Percentiles rank a stretch among this genome's conserved stretches.
Evolutionary conservation across 192 early-diverging fungal species (phyloP).

Genomic region (Umbelopsis isabellina): DNA sequence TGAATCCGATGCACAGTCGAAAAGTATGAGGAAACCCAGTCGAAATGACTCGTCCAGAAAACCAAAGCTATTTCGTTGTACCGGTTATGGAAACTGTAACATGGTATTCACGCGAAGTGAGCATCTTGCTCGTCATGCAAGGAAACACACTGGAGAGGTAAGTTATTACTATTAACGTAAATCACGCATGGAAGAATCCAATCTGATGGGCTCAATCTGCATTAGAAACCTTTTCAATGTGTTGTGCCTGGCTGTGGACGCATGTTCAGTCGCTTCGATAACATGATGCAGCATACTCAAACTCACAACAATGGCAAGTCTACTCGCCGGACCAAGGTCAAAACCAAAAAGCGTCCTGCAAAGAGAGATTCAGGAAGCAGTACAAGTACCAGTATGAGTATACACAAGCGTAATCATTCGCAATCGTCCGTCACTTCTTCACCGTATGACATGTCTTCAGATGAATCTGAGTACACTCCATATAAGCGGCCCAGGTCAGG

Average conservation of each 20-base stretch:
- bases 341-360: neutral
- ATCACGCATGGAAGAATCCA: too few relatives aligned
- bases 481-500: neutral
- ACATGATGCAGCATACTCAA: slow-evolving; percentile 76
- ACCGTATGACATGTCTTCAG: slow-evolving; percentile 14
- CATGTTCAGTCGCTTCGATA: slow-evolving; percentile 73
- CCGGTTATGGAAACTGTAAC: slow-evolving; percentile 25
- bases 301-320: slow-evolving; percentile 53
- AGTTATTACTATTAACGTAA: too few relatives aligned
- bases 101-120: slow-evolving; percentile 36
- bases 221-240: slow-evolving; percentile 69
- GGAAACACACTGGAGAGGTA: slow-evolving; percentile 39
- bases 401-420: neutral
- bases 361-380: slow-evolving; percentile 1
- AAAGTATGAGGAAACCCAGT: neutral
- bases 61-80: slow-evolving; percentile 29
- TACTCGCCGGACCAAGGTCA: neutral
- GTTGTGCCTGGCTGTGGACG: slow-evolving; percentile 62
- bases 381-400: neutral
- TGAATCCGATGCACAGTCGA: neutral
- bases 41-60: slow-evolving; percentile 5
- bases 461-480: slow-evolving; percentile 8
- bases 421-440: neutral
- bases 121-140: slow-evolving; percentile 33
- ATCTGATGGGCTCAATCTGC: neutral